Conservation (phyloP, 805 yeast genomes). For the Clavispora fructus region DNA sequence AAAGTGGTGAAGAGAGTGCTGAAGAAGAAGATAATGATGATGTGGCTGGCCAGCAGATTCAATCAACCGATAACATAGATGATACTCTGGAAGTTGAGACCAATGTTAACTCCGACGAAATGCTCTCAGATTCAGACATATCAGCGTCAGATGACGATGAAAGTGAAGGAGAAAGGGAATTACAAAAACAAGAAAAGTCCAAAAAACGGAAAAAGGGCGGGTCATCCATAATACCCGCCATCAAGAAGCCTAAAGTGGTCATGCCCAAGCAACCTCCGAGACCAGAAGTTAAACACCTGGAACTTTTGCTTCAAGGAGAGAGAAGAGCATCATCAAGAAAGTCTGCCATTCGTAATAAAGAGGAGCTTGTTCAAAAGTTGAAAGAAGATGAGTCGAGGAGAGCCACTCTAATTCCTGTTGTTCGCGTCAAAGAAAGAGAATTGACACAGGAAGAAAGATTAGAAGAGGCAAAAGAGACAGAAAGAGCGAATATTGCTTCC, state of each 20-base stretch:
- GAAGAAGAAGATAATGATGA: slow-evolving; percentile 18
- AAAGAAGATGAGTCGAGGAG: slow-evolving; percentile 62
- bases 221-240: slow-evolving; percentile 24
- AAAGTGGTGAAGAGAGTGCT: slow-evolving; percentile 20
- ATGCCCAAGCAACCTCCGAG: slow-evolving; percentile 18
- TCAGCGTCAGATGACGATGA: slow-evolving; percentile 51
- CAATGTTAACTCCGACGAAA: slow-evolving; percentile 39
- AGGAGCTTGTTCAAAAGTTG: slow-evolving; percentile 69
- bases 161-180: slow-evolving; percentile 65
- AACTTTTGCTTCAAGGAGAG: slow-evolving; percentile 43
- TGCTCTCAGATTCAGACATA: slow-evolving; percentile 52
- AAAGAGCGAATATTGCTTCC: slow-evolving; percentile 66
- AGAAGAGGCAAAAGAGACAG: slow-evolving; percentile 85
- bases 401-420: slow-evolving; percentile 40
- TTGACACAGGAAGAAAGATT: slow-evolving; percentile 68
- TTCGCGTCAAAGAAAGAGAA: slow-evolving; percentile 39
- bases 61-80: not conserved
- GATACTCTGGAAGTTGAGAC: slow-evolving; percentile 13
- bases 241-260: slow-evolving; percentile 25
- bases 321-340: slow-evolving; percentile 74
- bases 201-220: slow-evolving; percentile 22
- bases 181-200: slow-evolving; percentile 40
- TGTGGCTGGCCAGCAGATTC: slow-evolving; percentile 7
- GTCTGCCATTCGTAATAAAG: slow-evolving; percentile 71
- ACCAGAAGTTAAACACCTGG: slow-evolving; percentile 38